Percentiles rank a stretch among this genome's conserved stretches.
Conservation (phyloP, 768 basidiomycete genomes). For the Candolleomyces efflorescens region DNA sequence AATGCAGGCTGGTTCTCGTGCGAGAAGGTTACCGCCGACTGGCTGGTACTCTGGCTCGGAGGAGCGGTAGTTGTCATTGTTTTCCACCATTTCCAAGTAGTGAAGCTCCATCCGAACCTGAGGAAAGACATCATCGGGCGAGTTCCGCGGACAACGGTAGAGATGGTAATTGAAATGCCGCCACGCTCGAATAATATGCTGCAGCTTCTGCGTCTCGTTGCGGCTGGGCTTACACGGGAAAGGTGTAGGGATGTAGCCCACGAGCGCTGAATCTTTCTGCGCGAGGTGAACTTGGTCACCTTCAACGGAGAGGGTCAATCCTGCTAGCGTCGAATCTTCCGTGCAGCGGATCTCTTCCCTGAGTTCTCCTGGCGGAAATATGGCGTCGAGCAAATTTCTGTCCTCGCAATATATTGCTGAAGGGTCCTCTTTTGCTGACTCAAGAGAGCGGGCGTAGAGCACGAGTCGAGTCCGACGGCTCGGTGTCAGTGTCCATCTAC, state of each 20-base stretch:
- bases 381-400: constrained; percentile 18
- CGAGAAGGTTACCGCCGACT: constrained; percentile 25
- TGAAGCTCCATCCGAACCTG: constrained; percentile 29
- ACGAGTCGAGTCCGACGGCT: no score
- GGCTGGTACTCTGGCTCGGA: constrained; percentile 14
- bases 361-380: constrained; percentile 14
- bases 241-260: constrained; percentile 16
- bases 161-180: constrained; percentile 28
- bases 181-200: constrained; percentile 14
- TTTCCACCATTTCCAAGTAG: constrained; percentile 13
- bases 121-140: constrained; percentile 9
- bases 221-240: constrained; percentile 15
- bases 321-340: constrained; percentile 12
- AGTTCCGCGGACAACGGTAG: constrained; percentile 12
- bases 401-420: constrained; percentile 23
- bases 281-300: constrained; percentile 19
- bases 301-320: constrained; percentile 17
- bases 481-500: no score
- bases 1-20: constrained; percentile 22
- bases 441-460: constrained; percentile 22
- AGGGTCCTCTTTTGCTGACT: constrained; percentile 8
- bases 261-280: constrained; percentile 18
- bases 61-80: not conserved
- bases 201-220: constrained; percentile 12
- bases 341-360: constrained; percentile 10